Evolutionary conservation across 148 eudicot genomes (phyloP), one percentile per base, ranked within the genome.

Genomic region (Polygonum maritimum): DNA sequence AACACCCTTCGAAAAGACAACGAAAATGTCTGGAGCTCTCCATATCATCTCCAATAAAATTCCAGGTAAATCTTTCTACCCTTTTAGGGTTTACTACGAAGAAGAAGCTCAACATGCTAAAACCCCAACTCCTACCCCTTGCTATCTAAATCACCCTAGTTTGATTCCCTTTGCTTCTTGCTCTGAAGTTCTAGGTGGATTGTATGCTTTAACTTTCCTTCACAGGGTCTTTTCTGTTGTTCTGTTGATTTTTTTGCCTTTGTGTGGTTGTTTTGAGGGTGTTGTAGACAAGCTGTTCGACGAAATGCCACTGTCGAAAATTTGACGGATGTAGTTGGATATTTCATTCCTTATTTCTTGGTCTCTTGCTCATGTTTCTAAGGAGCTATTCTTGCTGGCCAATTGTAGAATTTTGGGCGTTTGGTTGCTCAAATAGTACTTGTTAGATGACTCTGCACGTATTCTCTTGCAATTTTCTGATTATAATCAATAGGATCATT

Each of bases 11-110:
- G 19, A 35, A 80, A 80, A 54, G 69, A 48, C 58, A 38, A 36
- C 76, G 44, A 67, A 65, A 14, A 91, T 91, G 97, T 88, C 89
- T 75, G 75, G 22, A 54, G 75, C 94, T 71, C 79, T 89, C 76
- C 89, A 88, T 74, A 67, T 86, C 73, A 58, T 81, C 67, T 67
- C 86, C 36, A 82, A 81, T 71, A 81, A 63, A 76, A 15, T 85
- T 82, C 80, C 85, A 84, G 97, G 93, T 89, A 80, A 77, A 31
- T 67, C 18, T 47, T 39, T 41, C 48, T 47, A 12, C 31, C 55
- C 14, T 3, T 3, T 54, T 35, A 54, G 71, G 71, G 71, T 67
- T 67, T 67, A 10, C 36, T 26, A 62, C 69, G 39, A 62, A 58
- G 65, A 58, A 19, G 21, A 58, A 62, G 39, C 69, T 26, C 6